phyloP scores from a whole-genome alignment of 805 yeast species.

The Lachancea mirantina region DNA sequence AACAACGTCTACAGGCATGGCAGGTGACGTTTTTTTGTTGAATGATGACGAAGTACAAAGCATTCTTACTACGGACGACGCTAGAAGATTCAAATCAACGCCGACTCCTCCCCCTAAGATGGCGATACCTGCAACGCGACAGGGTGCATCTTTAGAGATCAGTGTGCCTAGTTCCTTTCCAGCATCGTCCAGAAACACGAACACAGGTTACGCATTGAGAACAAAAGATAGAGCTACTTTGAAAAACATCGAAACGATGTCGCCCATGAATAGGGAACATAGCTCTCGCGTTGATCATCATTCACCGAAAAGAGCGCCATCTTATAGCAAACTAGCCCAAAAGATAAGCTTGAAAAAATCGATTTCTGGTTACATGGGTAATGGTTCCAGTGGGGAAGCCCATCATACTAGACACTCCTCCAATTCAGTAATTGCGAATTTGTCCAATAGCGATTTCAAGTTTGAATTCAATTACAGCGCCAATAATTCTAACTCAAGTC shows the following conservation, averaged over 20 bases:
- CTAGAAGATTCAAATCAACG: conserved; percentile 32
- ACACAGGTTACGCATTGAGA: too few relatives aligned
- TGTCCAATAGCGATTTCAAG: conserved; percentile 25
- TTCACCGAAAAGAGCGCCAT: too few relatives aligned
- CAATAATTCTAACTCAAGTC: background rate
- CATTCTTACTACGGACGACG: conserved; percentile 30
- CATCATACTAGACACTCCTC: conserved; percentile 1
- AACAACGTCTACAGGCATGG: background rate
- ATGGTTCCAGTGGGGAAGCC: conserved; percentile 1
- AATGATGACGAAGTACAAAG: conserved; percentile 32
- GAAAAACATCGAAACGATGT: conserved; percentile 23
- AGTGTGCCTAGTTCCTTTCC: conserved; percentile 36
- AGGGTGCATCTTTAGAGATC: conserved; percentile 74
- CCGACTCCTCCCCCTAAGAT: conserved; percentile 59
- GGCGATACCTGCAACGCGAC: conserved; percentile 77
- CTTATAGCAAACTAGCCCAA: conserved; percentile 3
- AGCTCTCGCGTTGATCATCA: too few relatives aligned
- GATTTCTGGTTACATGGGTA: conserved; percentile 21
- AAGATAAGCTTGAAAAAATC: conserved; percentile 19
- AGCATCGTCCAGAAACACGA: too few relatives aligned
- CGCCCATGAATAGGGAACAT: conserved; percentile 9
- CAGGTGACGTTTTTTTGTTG: conserved; percentile 19
- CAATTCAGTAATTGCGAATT: conserved; percentile 19
- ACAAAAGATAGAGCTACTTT: conserved; percentile 23
- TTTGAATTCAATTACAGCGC: conserved; percentile 27